Conservation (phyloP, 768 basidiomycete genomes). For the Phaeolepiota aurea region DNA sequence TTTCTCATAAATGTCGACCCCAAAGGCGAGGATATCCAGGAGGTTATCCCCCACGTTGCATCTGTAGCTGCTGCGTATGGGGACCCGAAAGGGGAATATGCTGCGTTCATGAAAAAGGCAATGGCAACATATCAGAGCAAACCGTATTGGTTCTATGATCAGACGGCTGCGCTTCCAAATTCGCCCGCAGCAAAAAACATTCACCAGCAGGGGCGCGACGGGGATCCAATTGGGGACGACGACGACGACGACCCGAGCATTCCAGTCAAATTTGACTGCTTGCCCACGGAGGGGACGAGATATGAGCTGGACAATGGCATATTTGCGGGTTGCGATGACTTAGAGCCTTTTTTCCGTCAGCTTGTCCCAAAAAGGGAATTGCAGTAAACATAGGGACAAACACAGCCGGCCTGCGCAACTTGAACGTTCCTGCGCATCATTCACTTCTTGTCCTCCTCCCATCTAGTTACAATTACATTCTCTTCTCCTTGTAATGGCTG, state of each 20-base stretch:
- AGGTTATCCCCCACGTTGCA: constrained; percentile 41
- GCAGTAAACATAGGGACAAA: constrained; percentile 14
- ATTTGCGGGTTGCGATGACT: constrained; percentile 33
- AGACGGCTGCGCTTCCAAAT: constrained; percentile 27
- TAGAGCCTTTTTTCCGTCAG: constrained; percentile 28
- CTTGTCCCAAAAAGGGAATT: constrained; percentile 10
- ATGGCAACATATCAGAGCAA: constrained; percentile 21
- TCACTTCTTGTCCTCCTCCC: constrained; percentile 8
- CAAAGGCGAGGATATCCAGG: constrained; percentile 27
- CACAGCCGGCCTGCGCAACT: constrained; percentile 7
- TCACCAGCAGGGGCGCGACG: not conserved
- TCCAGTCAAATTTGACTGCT: not conserved
- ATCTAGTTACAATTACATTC: constrained; percentile 5
- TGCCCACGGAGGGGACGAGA: constrained; percentile 11
- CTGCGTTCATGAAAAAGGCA: constrained; percentile 27
- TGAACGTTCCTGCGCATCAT: constrained; percentile 4
- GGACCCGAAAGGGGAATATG: constrained; percentile 43
- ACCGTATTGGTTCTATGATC: constrained; percentile 42
- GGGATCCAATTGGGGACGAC: too few species aligned
- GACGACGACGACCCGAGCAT: too few species aligned
- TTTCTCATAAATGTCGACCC: constrained; percentile 34
- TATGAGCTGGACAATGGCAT: constrained; percentile 34
- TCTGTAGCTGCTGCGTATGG: constrained; percentile 45
- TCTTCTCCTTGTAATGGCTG: constrained; percentile 45
- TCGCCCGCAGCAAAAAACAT: constrained; percentile 23